Evolutionary conservation across 2,329 filamentous ascomycete species (phyloP), one percentile per base, ranked within the genome.

Genomic region (Ilyonectria mors-panacis): DNA sequence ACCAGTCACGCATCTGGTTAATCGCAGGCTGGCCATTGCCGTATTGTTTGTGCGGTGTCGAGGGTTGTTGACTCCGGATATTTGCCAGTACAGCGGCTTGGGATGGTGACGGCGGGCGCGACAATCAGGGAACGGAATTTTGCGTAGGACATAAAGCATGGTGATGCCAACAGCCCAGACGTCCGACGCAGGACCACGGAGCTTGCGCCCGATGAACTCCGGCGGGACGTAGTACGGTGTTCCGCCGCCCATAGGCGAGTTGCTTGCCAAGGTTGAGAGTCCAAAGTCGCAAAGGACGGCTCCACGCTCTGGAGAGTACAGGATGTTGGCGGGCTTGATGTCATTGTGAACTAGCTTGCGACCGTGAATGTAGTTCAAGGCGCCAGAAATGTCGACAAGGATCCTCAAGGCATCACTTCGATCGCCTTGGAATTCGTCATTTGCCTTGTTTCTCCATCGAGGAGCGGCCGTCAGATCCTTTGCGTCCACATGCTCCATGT

Each of bases 221-320:
- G 88, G 88, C 1, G 88, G 87, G 21, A 90, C 83, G 73, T 90
- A 90, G 78, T 88, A 90, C 13, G 88, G 88, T 15, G 88, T 90
- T 56, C 88, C 88, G 28, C 88, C 88, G 9, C 83, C 83, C 2
- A 82, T 85, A 13, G 84, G 82, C 4, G 84, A 81, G 66, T 83
- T 85, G 61, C 76, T 79, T 21, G 81, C 82, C 33, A 78, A 79
- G 2, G 87, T 88, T 9, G 87, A 87, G 48, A 89, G 80, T 13
- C 88, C 88, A 77, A 89, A 88, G 76, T 90, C 88, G 76, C 88
- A 90, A 33, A 90, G 83, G 2, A 89, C 86, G 37, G 87, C 88
- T 6, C 88, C 88, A 12, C 87, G 83, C 44, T 89, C 86, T 30
- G 82, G 82, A 15, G 87, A 89, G 78, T 89, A 90, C 35, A 90